Conservation (phyloP, 2,329 filamentous ascomycete species). For the Alternaria sp. region DNA sequence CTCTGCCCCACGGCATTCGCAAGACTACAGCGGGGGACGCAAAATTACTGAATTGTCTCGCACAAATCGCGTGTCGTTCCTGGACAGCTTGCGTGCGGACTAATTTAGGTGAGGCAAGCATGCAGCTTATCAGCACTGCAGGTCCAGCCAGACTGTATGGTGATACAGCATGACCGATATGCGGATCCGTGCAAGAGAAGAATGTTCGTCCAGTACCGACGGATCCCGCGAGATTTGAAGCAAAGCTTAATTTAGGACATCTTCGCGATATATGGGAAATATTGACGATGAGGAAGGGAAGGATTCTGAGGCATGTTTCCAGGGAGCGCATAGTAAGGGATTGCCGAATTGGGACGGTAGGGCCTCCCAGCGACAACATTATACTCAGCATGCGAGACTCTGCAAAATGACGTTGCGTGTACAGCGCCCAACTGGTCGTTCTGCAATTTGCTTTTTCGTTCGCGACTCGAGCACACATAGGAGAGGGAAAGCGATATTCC, state of each 20-base stretch:
- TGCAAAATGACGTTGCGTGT: neutral
- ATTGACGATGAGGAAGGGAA: neutral
- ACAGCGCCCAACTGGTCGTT: neutral
- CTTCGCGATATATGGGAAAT: neutral
- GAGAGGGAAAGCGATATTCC: neutral
- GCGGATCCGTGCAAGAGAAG: neutral
- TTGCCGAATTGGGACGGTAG: neutral
- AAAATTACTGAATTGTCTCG: neutral
- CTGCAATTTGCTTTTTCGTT: neutral
- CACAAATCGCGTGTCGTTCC: conserved; percentile 16
- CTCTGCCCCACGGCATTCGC: conserved; percentile 9
- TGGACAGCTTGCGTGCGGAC: neutral
- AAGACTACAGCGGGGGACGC: conserved; percentile 15
- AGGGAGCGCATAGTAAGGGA: neutral
- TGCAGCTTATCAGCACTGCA: neutral
- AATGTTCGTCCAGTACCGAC: neutral
- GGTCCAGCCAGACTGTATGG: neutral
- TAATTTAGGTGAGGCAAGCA: neutral
- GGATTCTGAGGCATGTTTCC: neutral
- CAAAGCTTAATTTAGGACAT: neutral
- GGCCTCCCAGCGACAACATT: neutral
- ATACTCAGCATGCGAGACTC: neutral
- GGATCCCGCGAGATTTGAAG: neutral
- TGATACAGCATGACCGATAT: neutral
- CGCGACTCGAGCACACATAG: neutral